phyloP scores from a whole-genome alignment of 1,139 yeast species.

The Pichiaceae sp. region DNA sequence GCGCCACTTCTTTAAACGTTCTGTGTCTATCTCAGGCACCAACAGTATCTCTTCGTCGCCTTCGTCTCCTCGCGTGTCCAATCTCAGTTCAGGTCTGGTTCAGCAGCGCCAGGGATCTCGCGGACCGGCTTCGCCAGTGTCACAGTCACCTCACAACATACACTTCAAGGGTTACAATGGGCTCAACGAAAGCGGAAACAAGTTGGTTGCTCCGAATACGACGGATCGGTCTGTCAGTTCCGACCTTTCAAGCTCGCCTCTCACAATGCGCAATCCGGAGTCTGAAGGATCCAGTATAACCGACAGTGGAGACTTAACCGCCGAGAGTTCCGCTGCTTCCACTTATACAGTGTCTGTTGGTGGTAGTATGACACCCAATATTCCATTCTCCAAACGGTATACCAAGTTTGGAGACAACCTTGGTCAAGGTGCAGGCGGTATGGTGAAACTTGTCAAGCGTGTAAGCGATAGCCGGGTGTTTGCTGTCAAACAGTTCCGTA shows the following conservation, averaged over 20 bases:
- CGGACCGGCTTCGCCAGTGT: conserved; percentile 3
- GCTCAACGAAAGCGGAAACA: too few relatives aligned
- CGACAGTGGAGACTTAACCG: background rate
- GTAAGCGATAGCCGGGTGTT: conserved; percentile 77
- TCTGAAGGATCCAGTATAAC: background rate
- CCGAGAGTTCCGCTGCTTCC: background rate
- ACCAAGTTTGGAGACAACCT: conserved; percentile 83
- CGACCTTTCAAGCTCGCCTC: too few relatives aligned
- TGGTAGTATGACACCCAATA: conserved; percentile 48
- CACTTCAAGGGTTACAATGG: too few relatives aligned
- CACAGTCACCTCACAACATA: background rate
- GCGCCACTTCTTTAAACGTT: conserved; percentile 59
- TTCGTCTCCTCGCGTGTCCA: conserved; percentile 33
- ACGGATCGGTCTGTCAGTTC: too few relatives aligned
- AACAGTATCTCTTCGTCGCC: conserved; percentile 7
- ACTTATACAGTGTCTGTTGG: conserved; percentile 27
- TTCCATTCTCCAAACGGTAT: conserved; percentile 59
- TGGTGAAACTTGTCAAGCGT: conserved; percentile 78
- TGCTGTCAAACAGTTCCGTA: conserved; percentile 95
- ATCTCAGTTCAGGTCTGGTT: conserved; percentile 26
- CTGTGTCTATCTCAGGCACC: conserved; percentile 18
- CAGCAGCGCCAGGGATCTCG: conserved; percentile 18
- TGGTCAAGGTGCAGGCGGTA: conserved; percentile 98
- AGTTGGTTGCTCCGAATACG: too few relatives aligned
- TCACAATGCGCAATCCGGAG: too few relatives aligned